A percentile compares a stretch with the other conserved stretches of the same genome.
phyloP scores from a whole-genome alignment of 352 stramenopile genomes.

The Pythium grandisporangium region DNA sequence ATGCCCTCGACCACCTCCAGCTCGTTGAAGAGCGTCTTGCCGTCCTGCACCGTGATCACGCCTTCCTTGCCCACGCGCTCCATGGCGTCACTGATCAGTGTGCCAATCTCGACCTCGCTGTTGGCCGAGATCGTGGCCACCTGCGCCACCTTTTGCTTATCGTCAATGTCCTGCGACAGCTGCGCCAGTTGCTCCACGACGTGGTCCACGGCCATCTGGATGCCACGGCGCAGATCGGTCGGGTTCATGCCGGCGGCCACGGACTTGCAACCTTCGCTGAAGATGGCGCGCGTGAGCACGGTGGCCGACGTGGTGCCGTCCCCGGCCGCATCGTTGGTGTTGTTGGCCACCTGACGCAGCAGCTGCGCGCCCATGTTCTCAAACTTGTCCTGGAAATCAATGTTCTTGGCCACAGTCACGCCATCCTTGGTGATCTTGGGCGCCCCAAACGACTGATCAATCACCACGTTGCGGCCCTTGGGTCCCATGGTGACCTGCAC shows the following conservation, averaged over 20 bases:
- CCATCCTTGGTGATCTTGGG: constrained; percentile 99
- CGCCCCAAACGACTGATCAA: constrained; percentile 96
- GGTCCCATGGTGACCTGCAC: constrained; percentile 99
- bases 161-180: constrained; percentile 96
- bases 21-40: constrained; percentile 99
- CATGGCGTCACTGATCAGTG: constrained; percentile 98
- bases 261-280: constrained; percentile 97
- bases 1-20: constrained; percentile 99
- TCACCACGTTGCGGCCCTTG: constrained; percentile 99
- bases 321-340: constrained; percentile 99
- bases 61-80: constrained; percentile 99
- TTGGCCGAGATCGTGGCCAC: constrained; percentile 99
- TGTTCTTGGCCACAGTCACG: constrained; percentile 96
- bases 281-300: constrained; percentile 98
- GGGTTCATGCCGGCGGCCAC: constrained; percentile 99
- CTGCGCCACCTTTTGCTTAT: constrained; percentile 98
- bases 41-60: constrained; percentile 98
- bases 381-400: constrained; percentile 96
- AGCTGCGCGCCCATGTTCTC: constrained; percentile 87
- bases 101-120: constrained; percentile 96
- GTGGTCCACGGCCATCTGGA: constrained; percentile 96
- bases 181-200: constrained; percentile 93
- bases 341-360: constrained; percentile 89
- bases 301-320: constrained; percentile 99
- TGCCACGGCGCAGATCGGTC: constrained; percentile 97